Base-by-base conservation (phyloP, 2,329 filamentous ascomycete genomes). In the Aspergillus texensis region DNA sequence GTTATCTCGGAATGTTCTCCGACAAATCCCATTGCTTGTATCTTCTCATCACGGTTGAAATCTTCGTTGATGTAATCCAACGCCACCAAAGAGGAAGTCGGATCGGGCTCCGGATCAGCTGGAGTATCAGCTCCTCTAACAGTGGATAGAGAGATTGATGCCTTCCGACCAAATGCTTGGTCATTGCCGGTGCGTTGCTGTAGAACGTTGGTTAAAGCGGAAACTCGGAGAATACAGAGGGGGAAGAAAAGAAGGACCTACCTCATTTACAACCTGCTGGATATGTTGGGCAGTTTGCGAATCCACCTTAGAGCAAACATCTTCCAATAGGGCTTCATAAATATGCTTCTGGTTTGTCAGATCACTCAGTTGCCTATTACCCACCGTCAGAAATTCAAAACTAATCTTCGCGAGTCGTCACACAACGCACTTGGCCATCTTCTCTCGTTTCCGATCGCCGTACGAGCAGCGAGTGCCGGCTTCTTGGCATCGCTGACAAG, bases 1-100 rank as follows among this genome's bases (percentile, higher is more conserved):
- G 75, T 76, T 46, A 80, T 74, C 58, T 81, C 79, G 6, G 80
- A 81, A 59, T 80, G 78, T 62, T 80, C 81, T 12, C 80, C 80
- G 61, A 81, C 75, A 68, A 80, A 82, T 0, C 80, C 78, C 36
- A 76, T 76, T 1, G 75, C 72, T 57, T 77, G 73, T 14, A 76
- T 73, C 53, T 75, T 74, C 58, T 78, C 76, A 63, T 76, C 75
- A 34, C 77, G 74, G 36, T 79, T 78, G 63, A 80, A 81, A 57
- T 82, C 80, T 65, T 82, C 79, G 56, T 79, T 74, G 24, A 77
- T 79, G 45, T 77, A 75, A 67, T 81, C 80, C 39, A 77, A 69
- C 24, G 73, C 72, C 39, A 75, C 74, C 21, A 76, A 71, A 1
- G 77, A 75, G 34, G 75, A 72, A 46, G 63, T 68, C 12, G 70